Conservation (phyloP, 148 eudicot genomes). For the Suaeda aralocaspica region DNA sequence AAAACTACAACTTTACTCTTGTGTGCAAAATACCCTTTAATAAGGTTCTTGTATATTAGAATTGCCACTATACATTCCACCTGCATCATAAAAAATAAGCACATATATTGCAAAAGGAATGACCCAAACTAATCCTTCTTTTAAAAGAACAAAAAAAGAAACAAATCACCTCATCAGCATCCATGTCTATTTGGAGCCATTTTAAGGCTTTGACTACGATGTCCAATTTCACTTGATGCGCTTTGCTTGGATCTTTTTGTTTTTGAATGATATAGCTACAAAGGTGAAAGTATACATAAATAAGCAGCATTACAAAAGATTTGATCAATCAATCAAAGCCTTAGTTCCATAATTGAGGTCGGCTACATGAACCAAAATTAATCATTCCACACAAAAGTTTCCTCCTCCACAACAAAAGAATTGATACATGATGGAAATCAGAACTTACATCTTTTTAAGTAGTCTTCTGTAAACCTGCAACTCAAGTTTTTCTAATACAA, state of each 20-base stretch:
- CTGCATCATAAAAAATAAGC: slow-evolving; percentile 34
- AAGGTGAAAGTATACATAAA: slow-evolving; percentile 8
- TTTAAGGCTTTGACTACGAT: slow-evolving; percentile 81
- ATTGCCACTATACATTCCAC: slow-evolving; percentile 92
- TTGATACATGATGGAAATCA: not conserved
- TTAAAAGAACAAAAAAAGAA: not conserved
- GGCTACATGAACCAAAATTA: too few species aligned
- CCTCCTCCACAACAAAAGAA: not conserved
- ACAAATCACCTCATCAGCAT: slow-evolving; percentile 76
- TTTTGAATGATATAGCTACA: slow-evolving; percentile 78
- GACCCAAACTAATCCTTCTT: not conserved
- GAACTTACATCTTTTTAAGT: slow-evolving; percentile 78
- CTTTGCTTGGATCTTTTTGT: slow-evolving; percentile 77
- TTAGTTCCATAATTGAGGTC: too few species aligned
- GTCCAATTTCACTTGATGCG: slow-evolving; percentile 89
- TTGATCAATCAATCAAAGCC: too few species aligned
- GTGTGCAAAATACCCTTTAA: slow-evolving; percentile 96
- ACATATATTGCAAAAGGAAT: not conserved
- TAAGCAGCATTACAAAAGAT: slow-evolving; percentile 9
- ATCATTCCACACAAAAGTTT: too few species aligned
- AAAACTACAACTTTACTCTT: slow-evolving; percentile 91
- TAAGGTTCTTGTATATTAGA: slow-evolving; percentile 79
- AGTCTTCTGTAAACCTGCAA: slow-evolving; percentile 95
- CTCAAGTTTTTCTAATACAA: slow-evolving; percentile 93
- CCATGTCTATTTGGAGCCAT: slow-evolving; percentile 97